These are phyloP conservation scores for Emergomyces pasteurianus DNA, from an alignment of 2,329 filamentous ascomycete species.

Conservation along the genomic window DNA sequence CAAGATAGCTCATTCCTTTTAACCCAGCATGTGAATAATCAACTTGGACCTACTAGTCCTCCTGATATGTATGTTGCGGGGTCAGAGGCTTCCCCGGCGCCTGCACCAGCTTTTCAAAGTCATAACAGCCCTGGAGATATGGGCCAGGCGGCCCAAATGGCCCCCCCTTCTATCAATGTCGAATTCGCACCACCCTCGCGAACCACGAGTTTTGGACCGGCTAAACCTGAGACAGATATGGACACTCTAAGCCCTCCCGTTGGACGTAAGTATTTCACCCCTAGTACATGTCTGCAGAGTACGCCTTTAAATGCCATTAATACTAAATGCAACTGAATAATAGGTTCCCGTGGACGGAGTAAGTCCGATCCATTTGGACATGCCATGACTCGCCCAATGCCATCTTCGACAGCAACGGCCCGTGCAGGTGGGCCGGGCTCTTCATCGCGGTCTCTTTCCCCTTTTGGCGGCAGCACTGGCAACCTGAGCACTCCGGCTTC, in stretches of 20 bases:
- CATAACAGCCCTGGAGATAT: constrained; percentile 46
- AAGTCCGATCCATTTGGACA: constrained; percentile 51
- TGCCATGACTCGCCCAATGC: constrained; percentile 28
- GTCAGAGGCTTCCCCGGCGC: constrained; percentile 34
- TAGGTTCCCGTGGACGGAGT: constrained; percentile 45
- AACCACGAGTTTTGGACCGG: constrained; percentile 53
- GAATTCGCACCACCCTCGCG: constrained; percentile 71
- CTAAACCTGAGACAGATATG: constrained; percentile 52
- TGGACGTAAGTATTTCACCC: constrained; percentile 33
- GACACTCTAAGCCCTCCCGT: constrained; percentile 74
- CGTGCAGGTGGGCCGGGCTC: constrained; percentile 18
- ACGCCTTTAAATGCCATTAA: constrained; percentile 5
- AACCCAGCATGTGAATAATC: constrained; percentile 35
- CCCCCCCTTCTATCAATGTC: constrained; percentile 88
- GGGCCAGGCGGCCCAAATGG: constrained; percentile 61
- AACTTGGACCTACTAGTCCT: constrained; percentile 34
- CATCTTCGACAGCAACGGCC: constrained; percentile 21
- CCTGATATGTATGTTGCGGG: constrained; percentile 41
- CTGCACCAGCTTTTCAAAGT: constrained; percentile 36
- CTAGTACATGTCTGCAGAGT: neutral
- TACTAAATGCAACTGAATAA: constrained; percentile 12
- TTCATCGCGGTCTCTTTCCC: constrained; percentile 34
- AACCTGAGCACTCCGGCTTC: constrained; percentile 31
- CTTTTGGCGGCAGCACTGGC: constrained; percentile 22
- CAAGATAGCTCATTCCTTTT: constrained; percentile 34